A percentile compares a stretch with the other conserved stretches of the same genome.
phyloP scores from a whole-genome alignment of 2,329 filamentous ascomycete species.

The Aspergillus unguis region DNA sequence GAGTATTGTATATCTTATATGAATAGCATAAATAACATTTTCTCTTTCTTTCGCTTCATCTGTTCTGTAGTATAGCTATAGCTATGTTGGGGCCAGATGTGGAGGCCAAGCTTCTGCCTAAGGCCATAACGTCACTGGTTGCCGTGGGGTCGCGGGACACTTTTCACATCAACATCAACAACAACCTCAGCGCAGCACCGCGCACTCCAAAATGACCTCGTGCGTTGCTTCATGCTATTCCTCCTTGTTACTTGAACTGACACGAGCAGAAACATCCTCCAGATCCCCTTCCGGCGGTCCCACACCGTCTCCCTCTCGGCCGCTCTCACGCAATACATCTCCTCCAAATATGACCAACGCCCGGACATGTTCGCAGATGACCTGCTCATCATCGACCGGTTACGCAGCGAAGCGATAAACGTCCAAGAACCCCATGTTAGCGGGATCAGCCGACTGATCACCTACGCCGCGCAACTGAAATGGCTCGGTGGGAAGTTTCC shows the following conservation, averaged over 20 bases:
- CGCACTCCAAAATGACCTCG: conserved; percentile 33
- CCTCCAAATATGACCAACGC: conserved; percentile 96
- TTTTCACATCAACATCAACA: conserved; percentile 29
- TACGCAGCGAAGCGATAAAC: conserved; percentile 82
- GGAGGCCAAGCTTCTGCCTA: conserved; percentile 17
- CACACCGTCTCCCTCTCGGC: conserved; percentile 72
- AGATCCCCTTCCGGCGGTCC: conserved; percentile 84
- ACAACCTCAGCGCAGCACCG: conserved; percentile 9
- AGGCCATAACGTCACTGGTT: conserved; percentile 33
- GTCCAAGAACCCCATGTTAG: conserved; percentile 83
- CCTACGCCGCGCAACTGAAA: conserved; percentile 86
- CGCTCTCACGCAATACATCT: conserved; percentile 92
- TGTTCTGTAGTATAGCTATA: not conserved
- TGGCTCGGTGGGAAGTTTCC: conserved; percentile 96
- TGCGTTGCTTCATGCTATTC: conserved; percentile 20
- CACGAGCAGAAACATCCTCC: conserved; percentile 52
- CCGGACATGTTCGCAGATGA: conserved; percentile 94
- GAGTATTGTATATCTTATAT: conserved; percentile 3
- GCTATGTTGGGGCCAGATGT: not conserved
- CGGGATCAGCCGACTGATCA: conserved; percentile 81
- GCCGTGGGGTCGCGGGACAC: conserved; percentile 26
- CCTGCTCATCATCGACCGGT: conserved; percentile 76
- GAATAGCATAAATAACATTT: not conserved
- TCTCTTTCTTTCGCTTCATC: not conserved
- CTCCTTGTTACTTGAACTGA: not conserved